phyloP scores from a whole-genome alignment of 495 filamentous ascomycete genomes.

The Cercophora newfieldiana region DNA sequence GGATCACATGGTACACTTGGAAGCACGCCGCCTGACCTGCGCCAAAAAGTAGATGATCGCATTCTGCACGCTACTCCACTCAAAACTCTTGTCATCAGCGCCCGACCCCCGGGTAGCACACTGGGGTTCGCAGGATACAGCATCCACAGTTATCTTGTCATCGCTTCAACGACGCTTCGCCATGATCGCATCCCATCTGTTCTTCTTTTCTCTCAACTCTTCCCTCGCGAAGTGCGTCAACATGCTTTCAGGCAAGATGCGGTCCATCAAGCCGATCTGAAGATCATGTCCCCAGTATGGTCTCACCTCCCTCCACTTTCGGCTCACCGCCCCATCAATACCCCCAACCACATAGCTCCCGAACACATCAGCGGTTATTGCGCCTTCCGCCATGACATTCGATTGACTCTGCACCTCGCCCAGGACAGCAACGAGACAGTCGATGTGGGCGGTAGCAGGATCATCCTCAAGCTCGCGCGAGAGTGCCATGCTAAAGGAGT shows the following conservation, averaged over 20 bases:
- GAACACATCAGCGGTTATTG: conserved; percentile 19
- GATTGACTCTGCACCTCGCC: conserved; percentile 26
- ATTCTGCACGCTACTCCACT: not conserved
- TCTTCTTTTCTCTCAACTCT: not conserved
- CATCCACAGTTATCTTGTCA: not conserved
- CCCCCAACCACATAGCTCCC: conserved; percentile 20
- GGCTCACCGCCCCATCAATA: conserved; percentile 16
- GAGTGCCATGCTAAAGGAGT: conserved; percentile 23
- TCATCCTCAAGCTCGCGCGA: conserved; percentile 27
- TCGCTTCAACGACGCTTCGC: not conserved
- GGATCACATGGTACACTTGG: conserved; percentile 6
- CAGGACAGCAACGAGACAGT: conserved; percentile 25
- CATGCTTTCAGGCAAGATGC: not conserved
- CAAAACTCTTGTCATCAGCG: not conserved
- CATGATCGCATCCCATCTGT: not conserved
- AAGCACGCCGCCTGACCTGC: not conserved
- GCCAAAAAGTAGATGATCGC: not conserved
- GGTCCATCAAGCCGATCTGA: not conserved
- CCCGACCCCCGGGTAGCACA: no score
- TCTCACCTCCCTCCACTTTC: conserved; percentile 20
- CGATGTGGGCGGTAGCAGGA: conserved; percentile 23
- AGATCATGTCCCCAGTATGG: not conserved
- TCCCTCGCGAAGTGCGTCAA: not conserved
- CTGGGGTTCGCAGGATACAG: not conserved
- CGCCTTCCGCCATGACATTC: conserved; percentile 18